Evolutionary conservation across 192 early-diverging fungal species (phyloP), one percentile per base, ranked within the genome.

Genomic region (Rhizoclosmatium globosum): DNA sequence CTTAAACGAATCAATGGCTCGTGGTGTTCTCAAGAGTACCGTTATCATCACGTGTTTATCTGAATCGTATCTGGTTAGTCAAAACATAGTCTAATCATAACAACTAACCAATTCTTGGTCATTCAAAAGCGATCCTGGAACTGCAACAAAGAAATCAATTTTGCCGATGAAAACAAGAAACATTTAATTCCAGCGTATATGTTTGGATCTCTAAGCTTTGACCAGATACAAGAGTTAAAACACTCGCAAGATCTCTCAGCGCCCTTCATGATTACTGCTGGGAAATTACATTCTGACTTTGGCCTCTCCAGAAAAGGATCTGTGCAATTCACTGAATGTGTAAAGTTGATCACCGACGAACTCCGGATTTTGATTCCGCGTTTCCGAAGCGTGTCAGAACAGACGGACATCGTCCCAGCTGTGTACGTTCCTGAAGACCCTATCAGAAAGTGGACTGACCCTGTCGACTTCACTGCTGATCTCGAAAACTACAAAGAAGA

Each of bases 41-140:
- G 6, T 77, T n/a, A 7, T 77, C 39, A 71, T 77, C 23, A 47
- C 71, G 9, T 77, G 76, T 61, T 44, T 77, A 13, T 77, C 76
- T 11, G n/a, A 60, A 38, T 4, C 39, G 47, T 74, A 74, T 62
- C 45, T 74, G 31, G 31, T 31, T 31, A 31, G 31, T 31, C 31
- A 31, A 31, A 31, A 0, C 31, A 31, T 31, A 31, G 31, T 31
- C 31, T 31, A 31, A 31, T 31, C 0, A 31, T 31, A 0, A 31
- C 31, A 31, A 31, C 31, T 31, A 31, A 31, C 31, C 31, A 31
- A 31, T 31, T 31, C 31, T 31, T 31, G 31, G 31, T 31, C 31
- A 31, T 31, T 31, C 31, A 31, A 31, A 31, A 31, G 72, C 31
- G 21, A 3, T 74, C 72, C 7, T 23, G 41, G 6, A 74, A 74